Percentiles rank a stretch among this genome's conserved stretches.
These are phyloP conservation scores for Clarireedia sp. DNA, from an alignment of 2,329 filamentous ascomycete species.

Conservation along the genomic window DNA sequence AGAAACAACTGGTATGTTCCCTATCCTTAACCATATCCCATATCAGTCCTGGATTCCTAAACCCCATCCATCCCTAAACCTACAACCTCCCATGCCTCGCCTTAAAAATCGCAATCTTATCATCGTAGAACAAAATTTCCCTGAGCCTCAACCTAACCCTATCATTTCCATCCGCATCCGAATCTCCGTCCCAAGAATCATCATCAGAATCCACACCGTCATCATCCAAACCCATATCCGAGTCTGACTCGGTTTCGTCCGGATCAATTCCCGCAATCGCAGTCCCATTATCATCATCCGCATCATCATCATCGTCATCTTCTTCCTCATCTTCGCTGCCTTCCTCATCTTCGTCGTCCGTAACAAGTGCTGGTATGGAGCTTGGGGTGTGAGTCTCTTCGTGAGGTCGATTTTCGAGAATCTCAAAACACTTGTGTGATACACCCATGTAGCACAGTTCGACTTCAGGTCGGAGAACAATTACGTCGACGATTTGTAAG, in stretches of 20 bases:
- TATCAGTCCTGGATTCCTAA: no score
- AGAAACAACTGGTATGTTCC: no score
- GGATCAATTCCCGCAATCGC: slow-evolving; percentile 28
- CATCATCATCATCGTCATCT: slow-evolving; percentile 37
- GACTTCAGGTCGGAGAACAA: slow-evolving; percentile 67
- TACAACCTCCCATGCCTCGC: slow-evolving; percentile 41
- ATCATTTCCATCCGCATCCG: slow-evolving; percentile 34
- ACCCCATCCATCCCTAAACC: neutral
- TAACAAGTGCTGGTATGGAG: slow-evolving; percentile 31
- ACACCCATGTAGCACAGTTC: slow-evolving; percentile 73
- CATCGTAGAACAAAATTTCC: slow-evolving; percentile 79
- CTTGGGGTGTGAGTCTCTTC: slow-evolving; percentile 32
- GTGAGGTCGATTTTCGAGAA: slow-evolving; percentile 54
- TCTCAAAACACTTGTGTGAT: slow-evolving; percentile 72
- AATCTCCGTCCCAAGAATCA: slow-evolving; percentile 43
- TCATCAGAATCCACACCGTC: slow-evolving; percentile 33
- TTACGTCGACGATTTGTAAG: slow-evolving; percentile 69
- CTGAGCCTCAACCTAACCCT: slow-evolving; percentile 51
- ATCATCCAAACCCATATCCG: slow-evolving; percentile 32
- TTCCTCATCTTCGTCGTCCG: slow-evolving; percentile 40
- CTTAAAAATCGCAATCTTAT: slow-evolving; percentile 74
- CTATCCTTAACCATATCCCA: neutral
- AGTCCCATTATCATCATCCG: slow-evolving; percentile 32
- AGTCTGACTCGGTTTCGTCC: slow-evolving; percentile 32
- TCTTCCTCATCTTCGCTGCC: slow-evolving; percentile 40